These are phyloP conservation scores for Psidium friedrichsthalianum DNA, from an alignment of 345 rosid genomes.

Conservation along the genomic window DNA sequence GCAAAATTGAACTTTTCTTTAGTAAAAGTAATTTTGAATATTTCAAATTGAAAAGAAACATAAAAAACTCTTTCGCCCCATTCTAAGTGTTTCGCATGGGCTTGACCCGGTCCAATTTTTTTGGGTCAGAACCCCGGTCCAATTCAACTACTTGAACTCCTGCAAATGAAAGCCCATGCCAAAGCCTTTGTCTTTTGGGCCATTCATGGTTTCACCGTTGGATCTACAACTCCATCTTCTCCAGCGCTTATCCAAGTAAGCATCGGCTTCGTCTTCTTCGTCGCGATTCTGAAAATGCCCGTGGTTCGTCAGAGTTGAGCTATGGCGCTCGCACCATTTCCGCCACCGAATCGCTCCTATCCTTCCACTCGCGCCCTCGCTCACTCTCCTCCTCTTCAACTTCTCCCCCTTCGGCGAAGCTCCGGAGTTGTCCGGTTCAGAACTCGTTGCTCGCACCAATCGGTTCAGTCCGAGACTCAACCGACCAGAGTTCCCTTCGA, in stretches of 20 bases:
- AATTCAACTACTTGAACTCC: background rate
- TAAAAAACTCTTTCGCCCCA: too few species aligned
- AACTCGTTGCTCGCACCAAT: slow-evolving; percentile 10
- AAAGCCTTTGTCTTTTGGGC: background rate
- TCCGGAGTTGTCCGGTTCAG: slow-evolving; percentile 6
- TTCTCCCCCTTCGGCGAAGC: background rate
- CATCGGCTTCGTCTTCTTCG: background rate
- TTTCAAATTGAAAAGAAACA: background rate
- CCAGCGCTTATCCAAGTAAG: background rate
- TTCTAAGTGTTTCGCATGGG: background rate
- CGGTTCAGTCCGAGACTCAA: slow-evolving; percentile 8
- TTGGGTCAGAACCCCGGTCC: background rate
- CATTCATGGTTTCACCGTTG: background rate
- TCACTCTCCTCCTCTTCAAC: background rate
- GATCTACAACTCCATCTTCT: background rate
- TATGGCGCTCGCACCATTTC: background rate
- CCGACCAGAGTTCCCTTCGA: slow-evolving; percentile 10
- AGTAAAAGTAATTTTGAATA: background rate
- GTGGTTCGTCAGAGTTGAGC: background rate
- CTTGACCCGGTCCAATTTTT: background rate
- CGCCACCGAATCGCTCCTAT: background rate
- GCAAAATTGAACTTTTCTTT: background rate
- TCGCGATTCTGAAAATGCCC: background rate
- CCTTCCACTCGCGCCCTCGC: background rate
- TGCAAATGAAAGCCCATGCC: background rate